A percentile compares a stretch with the other conserved stretches of the same genome.
These are phyloP conservation scores for Thecaphora thlaspeos DNA, from an alignment of 1,284 basidiomycete species.

Conservation along the genomic window DNA sequence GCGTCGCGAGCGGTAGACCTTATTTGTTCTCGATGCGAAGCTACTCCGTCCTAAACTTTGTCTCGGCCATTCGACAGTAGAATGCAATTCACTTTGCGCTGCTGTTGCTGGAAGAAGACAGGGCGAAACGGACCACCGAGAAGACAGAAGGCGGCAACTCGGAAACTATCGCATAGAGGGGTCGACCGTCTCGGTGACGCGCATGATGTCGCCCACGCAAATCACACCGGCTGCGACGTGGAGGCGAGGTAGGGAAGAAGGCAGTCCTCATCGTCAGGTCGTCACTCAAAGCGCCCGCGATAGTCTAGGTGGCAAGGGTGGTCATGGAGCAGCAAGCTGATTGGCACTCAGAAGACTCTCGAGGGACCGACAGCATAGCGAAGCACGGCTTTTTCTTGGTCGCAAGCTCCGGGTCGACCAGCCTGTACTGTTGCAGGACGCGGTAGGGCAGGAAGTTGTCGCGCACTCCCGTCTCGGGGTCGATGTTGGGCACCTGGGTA, in stretches of 20 bases:
- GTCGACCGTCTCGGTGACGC: constrained; percentile 38
- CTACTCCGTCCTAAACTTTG: too few relatives aligned
- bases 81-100: too few relatives aligned
- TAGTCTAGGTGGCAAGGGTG: too few relatives aligned
- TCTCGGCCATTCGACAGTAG: too few relatives aligned
- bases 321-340: too few relatives aligned
- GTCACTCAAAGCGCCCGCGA: too few relatives aligned
- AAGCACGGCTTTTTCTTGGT: constrained; percentile 48
- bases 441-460: constrained; percentile 42
- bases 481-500: constrained; percentile 29
- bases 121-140: too few relatives aligned
- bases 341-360: constrained; percentile 19
- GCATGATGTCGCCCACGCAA: constrained; percentile 30
- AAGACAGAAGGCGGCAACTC: too few relatives aligned
- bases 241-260: too few relatives aligned
- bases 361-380: constrained; percentile 32
- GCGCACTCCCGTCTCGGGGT: constrained; percentile 37
- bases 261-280: not conserved
- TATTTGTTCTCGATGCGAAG: too few relatives aligned
- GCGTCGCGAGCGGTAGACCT: too few relatives aligned
- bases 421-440: constrained; percentile 40
- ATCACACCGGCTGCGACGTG: constrained; percentile 11
- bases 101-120: too few relatives aligned
- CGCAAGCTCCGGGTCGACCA: constrained; percentile 31
- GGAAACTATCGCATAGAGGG: constrained; percentile 8